Percentiles rank a stretch among this genome's conserved stretches.
Evolutionary conservation across 495 filamentous ascomycete genomes (phyloP).

Genomic region (Penicillium odoratum): DNA sequence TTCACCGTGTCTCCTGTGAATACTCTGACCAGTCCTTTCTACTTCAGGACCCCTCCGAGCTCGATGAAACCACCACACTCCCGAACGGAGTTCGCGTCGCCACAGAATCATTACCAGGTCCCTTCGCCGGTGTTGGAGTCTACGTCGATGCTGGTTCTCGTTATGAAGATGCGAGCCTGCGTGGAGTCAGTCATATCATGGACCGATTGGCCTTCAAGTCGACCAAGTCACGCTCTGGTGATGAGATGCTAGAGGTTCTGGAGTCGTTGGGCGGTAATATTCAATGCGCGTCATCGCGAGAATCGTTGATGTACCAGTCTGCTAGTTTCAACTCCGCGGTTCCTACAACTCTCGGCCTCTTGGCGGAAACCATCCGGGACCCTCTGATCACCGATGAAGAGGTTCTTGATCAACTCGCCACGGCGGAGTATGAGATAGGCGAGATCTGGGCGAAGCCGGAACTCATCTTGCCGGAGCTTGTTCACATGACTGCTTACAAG

Average conservation of each 20-base stretch:
- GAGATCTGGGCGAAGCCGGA: constrained; percentile 99
- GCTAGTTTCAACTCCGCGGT: constrained; percentile 97
- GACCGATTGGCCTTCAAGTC: constrained; percentile 97
- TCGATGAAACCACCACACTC: constrained; percentile 86
- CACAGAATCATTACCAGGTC: constrained; percentile 91
- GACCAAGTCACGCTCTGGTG: constrained; percentile 67
- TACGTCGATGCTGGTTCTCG: constrained; percentile 96
- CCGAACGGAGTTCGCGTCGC: constrained; percentile 94
- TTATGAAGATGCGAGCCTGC: constrained; percentile 82
- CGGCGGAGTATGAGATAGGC: constrained; percentile 89
- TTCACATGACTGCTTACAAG: constrained; percentile 93
- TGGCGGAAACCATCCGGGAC: constrained; percentile 93
- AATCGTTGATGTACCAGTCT: constrained; percentile 98
- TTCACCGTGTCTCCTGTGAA: not conserved
- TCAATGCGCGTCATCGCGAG: constrained; percentile 91
- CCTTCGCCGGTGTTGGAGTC: constrained; percentile 93
- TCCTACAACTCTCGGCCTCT: constrained; percentile 73
- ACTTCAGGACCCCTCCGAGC: constrained; percentile 77
- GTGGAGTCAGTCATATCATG: constrained; percentile 93
- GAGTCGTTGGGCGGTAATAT: constrained; percentile 92
- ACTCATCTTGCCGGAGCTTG: constrained; percentile 90
- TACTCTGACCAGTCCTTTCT: constrained; percentile 12
- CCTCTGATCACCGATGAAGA: constrained; percentile 89
- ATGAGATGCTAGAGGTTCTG: constrained; percentile 82
- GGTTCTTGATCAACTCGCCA: constrained; percentile 80